phyloP scores from a whole-genome alignment of 371 early-diverging fungal species.

The Blakeslea trispora region DNA sequence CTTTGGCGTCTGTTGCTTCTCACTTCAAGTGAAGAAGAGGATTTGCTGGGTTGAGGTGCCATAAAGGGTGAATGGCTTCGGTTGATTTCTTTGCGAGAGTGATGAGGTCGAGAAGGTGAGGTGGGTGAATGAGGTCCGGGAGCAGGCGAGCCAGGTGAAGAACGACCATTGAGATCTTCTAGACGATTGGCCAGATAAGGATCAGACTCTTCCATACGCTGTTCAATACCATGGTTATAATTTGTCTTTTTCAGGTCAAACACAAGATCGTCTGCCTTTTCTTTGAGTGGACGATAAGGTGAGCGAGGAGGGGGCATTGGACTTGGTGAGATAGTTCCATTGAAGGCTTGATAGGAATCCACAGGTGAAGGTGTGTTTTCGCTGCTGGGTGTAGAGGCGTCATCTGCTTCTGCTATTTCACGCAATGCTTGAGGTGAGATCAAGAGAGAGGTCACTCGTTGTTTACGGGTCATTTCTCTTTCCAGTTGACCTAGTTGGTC shows the following conservation, averaged over 20 bases:
- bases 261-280: constrained; percentile 12
- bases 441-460: constrained; percentile 28
- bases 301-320: constrained; percentile 39
- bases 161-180: constrained; percentile 15
- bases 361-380: constrained; percentile 21
- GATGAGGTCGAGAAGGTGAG: constrained; percentile 4
- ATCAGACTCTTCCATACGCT: constrained; percentile 31
- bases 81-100: constrained; percentile 18
- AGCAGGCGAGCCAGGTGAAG: constrained; percentile 26
- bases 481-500: constrained; percentile 37
- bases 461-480: constrained; percentile 28
- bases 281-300: constrained; percentile 32
- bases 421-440: constrained; percentile 34
- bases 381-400: constrained; percentile 20
- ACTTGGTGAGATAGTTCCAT: too few species aligned
- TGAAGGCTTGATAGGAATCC: too few species aligned
- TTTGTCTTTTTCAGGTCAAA: constrained; percentile 15
- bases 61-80: constrained; percentile 19
- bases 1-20: constrained; percentile 27
- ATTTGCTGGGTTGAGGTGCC: constrained; percentile 34
- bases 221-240: constrained; percentile 42
- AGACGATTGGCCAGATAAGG: neutral
- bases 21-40: constrained; percentile 28
- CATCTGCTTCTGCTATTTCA: constrained; percentile 35
- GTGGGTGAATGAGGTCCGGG: constrained; percentile 20